Percentiles rank a stretch among this genome's conserved stretches.
phyloP scores from a whole-genome alignment of 306 rosid species.

The Carpinus viminea region DNA sequence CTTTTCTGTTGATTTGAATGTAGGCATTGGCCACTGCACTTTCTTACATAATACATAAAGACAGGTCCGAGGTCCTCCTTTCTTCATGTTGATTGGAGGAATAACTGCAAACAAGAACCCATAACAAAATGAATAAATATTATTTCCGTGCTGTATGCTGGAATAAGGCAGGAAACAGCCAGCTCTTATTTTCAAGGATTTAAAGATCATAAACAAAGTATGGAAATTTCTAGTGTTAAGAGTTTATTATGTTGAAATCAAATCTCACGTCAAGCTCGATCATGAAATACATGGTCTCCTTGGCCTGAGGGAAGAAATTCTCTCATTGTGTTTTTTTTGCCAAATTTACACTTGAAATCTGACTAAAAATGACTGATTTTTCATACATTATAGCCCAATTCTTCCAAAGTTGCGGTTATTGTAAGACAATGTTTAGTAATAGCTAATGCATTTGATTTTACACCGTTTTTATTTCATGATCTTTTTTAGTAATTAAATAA shows the following conservation, averaged over 20 bases:
- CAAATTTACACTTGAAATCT: neutral
- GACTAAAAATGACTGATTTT: neutral
- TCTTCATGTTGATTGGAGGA: slow-evolving; percentile 57
- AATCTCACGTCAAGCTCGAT: neutral
- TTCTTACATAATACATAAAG: slow-evolving; percentile 67
- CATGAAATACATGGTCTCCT: neutral
- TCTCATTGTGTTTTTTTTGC: neutral
- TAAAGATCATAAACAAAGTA: neutral
- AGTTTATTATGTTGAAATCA: neutral
- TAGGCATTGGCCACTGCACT: slow-evolving; percentile 79
- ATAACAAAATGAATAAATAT: slow-evolving; percentile 4
- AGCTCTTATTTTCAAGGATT: slow-evolving; percentile 2
- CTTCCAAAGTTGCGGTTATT: neutral
- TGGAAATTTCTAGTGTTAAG: too few species aligned
- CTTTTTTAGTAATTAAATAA: neutral
- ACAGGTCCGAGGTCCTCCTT: slow-evolving; percentile 85
- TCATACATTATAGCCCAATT: neutral
- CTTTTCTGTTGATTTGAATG: slow-evolving; percentile 50
- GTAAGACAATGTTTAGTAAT: neutral
- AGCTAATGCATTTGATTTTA: neutral
- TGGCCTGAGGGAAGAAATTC: neutral
- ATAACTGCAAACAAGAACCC: slow-evolving; percentile 44
- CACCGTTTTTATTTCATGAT: neutral
- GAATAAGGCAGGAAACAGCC: slow-evolving; percentile 1
- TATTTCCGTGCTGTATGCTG: neutral